Percentiles rank a stretch among this genome's conserved stretches.
Conservation (phyloP, 148 eudicot species). For the Vaccinium macrocarpon region DNA sequence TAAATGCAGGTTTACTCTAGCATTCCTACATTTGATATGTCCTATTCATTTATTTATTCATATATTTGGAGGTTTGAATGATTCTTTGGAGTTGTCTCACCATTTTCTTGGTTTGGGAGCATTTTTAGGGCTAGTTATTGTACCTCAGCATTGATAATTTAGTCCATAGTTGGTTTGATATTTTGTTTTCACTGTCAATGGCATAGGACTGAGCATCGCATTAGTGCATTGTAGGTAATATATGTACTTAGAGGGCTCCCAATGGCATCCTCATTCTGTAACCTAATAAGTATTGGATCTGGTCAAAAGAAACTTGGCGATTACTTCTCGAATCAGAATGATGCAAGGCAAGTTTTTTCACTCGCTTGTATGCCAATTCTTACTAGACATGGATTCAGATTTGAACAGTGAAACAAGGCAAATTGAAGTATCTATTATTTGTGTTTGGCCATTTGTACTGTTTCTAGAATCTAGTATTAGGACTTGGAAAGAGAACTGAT, state of each 20-base stretch:
- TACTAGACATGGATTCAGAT: background rate
- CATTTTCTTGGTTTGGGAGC: background rate
- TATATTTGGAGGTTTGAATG: background rate
- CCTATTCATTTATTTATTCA: background rate
- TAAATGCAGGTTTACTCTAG: background rate
- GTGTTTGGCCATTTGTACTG: background rate
- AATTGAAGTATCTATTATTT: background rate
- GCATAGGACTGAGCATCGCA: background rate
- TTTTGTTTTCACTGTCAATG: background rate
- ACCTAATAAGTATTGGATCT: background rate
- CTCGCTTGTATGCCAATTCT: background rate
- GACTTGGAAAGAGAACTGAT: background rate
- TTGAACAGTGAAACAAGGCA: background rate
- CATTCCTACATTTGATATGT: background rate
- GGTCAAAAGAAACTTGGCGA: background rate
- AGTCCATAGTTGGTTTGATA: background rate
- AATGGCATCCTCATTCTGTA: conserved; percentile 19
- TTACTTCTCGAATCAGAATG: background rate
- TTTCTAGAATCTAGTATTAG: background rate
- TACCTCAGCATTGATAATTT: no score
- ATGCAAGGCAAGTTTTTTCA: background rate
- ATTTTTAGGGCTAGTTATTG: background rate
- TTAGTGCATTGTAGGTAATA: background rate
- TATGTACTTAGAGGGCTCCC: background rate
- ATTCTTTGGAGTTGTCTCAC: background rate